Conservation (phyloP, 148 eudicot species). For the Rhododendron ferrugineum region DNA sequence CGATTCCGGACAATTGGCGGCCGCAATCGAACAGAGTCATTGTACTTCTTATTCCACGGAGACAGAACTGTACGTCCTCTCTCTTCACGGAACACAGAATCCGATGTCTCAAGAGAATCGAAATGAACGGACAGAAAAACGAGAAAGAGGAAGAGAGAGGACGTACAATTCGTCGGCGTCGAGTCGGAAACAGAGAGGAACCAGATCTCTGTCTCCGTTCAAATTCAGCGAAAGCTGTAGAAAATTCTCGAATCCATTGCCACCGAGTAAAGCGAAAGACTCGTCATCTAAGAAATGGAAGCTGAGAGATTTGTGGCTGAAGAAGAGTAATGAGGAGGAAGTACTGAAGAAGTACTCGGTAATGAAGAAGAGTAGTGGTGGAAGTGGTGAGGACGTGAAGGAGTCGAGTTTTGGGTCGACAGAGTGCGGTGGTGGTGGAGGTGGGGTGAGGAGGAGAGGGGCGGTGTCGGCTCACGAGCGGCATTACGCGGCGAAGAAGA, state of each 20-base stretch:
- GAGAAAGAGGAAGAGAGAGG: slow-evolving; percentile 33
- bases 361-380: slow-evolving; percentile 8
- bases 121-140: not conserved
- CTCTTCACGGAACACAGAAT: not conserved
- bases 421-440: slow-evolving; percentile 12
- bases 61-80: not conserved
- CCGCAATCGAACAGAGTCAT: slow-evolving; percentile 18
- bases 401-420: slow-evolving; percentile 45
- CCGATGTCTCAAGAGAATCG: not conserved
- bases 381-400: slow-evolving; percentile 18
- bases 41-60: slow-evolving; percentile 4
- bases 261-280: not conserved
- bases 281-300: slow-evolving; percentile 41
- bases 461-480: slow-evolving; percentile 42
- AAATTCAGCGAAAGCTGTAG: slow-evolving; percentile 17
- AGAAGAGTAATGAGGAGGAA: slow-evolving; percentile 43
- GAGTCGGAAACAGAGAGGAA: slow-evolving; percentile 13
- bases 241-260: not conserved
- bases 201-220: slow-evolving; percentile 45
- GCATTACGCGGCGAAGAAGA: slow-evolving; percentile 37
- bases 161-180: not conserved
- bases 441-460: slow-evolving; percentile 27
- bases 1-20: slow-evolving; percentile 28
- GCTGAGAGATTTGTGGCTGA: slow-evolving; percentile 56
- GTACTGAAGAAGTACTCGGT: slow-evolving; percentile 26